Base-by-base conservation (phyloP, 495 filamentous ascomycete species). In the Melanomma pulvis-pyrius region DNA sequence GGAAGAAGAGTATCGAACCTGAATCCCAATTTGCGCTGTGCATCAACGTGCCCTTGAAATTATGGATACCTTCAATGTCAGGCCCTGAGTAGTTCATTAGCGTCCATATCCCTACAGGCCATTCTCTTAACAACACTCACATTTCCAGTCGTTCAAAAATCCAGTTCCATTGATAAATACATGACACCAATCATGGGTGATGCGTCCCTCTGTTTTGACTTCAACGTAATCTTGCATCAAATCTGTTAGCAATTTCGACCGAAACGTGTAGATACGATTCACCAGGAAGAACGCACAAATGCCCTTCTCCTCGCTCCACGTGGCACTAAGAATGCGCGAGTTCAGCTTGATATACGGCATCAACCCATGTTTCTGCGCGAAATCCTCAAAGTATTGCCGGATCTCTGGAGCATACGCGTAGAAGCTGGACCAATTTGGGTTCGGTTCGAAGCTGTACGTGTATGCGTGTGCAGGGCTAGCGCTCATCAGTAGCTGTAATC, bases 401-500 rank as follows among this genome's bases (percentile, higher is more conserved):
- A 74, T 74, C 51, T 72, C 70, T 41, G 49, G n/a, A 41, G 53
- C 24, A 48, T 46, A 32, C 8, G 59, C 47, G 26, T 61, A 67
- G 29, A 47, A 58, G 26, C 58, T 53, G 19, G 60, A 67, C 72
- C 68, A 73, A 29, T 69, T 59, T 5, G 65, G 65, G 25, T 74
- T 74, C 8, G 71, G 71, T 49, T 71, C 71, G 51, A 67, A 74
- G 0, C 68, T 57, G 26, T 71, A 73, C 0, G 73, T 73, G 53
- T 71, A 74, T 2, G 44, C 65, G 39, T 74, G 73, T 17, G 70
- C 67, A 30, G 70, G 72, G 39, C n/a, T n/a, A n/a, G n/a, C n/a
- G n/a, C n/a, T n/a, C n/a, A 76, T 75, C 77, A 70, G 76, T 79
- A 72, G 72, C 64, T 67, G 61, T 17, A 28, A 17, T 15, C 44